Base-by-base conservation (phyloP, 208 protist genomes). In the Porcisia hertigi region DNA sequence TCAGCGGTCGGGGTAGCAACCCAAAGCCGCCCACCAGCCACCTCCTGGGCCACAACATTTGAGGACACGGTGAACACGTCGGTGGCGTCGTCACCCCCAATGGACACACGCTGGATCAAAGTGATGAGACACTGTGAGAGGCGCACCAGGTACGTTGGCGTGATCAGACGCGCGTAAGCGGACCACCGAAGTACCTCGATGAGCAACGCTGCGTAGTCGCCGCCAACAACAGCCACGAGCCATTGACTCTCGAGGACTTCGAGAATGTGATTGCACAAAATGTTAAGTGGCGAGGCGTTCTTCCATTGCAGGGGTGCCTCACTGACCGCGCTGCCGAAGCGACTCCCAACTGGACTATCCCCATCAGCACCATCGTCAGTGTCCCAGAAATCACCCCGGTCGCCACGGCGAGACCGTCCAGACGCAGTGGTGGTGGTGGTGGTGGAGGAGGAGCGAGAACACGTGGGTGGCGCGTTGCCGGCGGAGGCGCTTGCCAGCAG, bases 291-390 rank as follows among this genome's bases (percentile, higher is more conserved):
- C 4, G 84, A 82, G 0, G 83, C 83, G 57, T 90, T 85, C 76
- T 97, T 95, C 85, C 88, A 97, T 23, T 94, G 82, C 34, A 97
- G 77, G 2, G 89, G 89, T 39, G 88, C 78, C 53, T 69, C 58
- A 45, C 78, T 47, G 36, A 65, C 6, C 6, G 23, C 39, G 36
- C 23, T 55, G 16, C 39, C 30, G 23, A 6, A 59, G 39, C 41
- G 62, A 20, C 11, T 47, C 39, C 30, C 43, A 9, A 18, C 64
- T 39, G 47, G n/a, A n/a, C 54, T 63, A 66, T 62, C 52, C 12
- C n/a, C 20, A 25, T 52, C 16, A 36, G 39, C 70, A 23, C 11
- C 36, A 36, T 25, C 41, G 55, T n/a, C 34, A 9, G 12, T 39
- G 41, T n/a, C 18, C 55, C 39, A 41, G 25, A 43, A 6, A 30